A percentile compares a stretch with the other conserved stretches of the same genome.
phyloP scores from a whole-genome alignment of 768 basidiomycete genomes.

The Lactarius quietus region DNA sequence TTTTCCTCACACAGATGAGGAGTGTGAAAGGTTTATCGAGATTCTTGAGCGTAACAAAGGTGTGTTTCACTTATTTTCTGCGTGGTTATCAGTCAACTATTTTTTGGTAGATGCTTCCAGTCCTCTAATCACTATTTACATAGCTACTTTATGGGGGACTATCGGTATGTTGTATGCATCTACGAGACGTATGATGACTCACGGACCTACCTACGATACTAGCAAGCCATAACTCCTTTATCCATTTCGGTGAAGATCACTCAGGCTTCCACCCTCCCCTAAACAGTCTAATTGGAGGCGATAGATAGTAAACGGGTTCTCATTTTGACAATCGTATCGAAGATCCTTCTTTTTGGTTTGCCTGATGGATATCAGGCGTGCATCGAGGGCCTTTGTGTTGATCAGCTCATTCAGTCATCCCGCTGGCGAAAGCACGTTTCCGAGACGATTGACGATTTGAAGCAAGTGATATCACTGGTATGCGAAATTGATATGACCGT shows the following conservation, averaged over 20 bases:
- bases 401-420: neutral
- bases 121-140: neutral
- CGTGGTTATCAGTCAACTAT: neutral
- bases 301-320: neutral
- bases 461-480: neutral
- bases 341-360: neutral
- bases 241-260: neutral
- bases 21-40: neutral
- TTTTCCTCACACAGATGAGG: neutral
- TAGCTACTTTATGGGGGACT: neutral
- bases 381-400: slow-evolving; percentile 13
- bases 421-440: slow-evolving; percentile 14
- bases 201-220: neutral
- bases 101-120: neutral
- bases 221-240: neutral
- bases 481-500: neutral
- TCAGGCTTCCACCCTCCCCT: neutral
- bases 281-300: neutral
- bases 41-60: neutral
- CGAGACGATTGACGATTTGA: slow-evolving; percentile 3
- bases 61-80: neutral
- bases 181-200: neutral
- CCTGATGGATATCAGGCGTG: neutral
- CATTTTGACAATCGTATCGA: neutral
- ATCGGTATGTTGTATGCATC: neutral